A percentile compares a stretch with the other conserved stretches of the same genome.
These are phyloP conservation scores for Lagenidium giganteum DNA, from an alignment of 352 stramenopile species.

Conservation along the genomic window DNA sequence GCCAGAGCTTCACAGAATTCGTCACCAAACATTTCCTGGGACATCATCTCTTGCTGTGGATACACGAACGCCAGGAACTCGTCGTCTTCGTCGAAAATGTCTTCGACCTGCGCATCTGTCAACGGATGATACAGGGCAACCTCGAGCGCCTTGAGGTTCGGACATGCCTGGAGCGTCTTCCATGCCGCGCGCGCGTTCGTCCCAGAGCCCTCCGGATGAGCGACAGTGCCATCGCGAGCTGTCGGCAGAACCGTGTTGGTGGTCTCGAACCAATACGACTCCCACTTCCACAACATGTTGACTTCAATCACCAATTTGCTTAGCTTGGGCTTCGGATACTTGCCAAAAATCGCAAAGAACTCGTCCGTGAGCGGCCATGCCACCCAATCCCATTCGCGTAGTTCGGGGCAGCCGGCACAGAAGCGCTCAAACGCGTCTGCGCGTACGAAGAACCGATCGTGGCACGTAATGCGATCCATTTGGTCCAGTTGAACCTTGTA, in stretches of 20 bases:
- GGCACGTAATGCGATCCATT: too few relatives aligned
- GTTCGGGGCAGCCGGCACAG: too few relatives aligned
- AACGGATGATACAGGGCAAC: conserved; percentile 1
- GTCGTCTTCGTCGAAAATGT: conserved; percentile 10
- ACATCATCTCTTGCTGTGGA: conserved; percentile 2
- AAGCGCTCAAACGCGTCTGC: too few relatives aligned
- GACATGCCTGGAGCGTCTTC: conserved; percentile 3
- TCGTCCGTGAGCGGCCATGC: conserved; percentile 7
- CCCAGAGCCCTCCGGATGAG: background rate
- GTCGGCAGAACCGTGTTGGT: background rate
- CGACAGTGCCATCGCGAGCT: background rate
- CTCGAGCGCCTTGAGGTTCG: conserved; percentile 2
- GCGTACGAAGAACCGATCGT: too few relatives aligned
- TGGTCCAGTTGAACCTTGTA: too few relatives aligned
- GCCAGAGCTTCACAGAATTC: conserved; percentile 9
- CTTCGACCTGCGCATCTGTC: too few relatives aligned
- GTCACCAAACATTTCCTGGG: conserved; percentile 19
- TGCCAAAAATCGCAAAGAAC: conserved; percentile 18
- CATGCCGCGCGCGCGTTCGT: background rate
- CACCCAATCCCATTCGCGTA: conserved; percentile 14
- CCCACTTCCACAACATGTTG: conserved; percentile 5
- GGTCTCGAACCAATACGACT: conserved; percentile 2
- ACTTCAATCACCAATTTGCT: conserved; percentile 5
- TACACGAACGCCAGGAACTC: conserved; percentile 2
- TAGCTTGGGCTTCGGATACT: conserved; percentile 6